Evolutionary conservation across 1,284 basidiomycete species (phyloP), one percentile per base, ranked within the genome.

Genomic region (Wolfiporia cocos): DNA sequence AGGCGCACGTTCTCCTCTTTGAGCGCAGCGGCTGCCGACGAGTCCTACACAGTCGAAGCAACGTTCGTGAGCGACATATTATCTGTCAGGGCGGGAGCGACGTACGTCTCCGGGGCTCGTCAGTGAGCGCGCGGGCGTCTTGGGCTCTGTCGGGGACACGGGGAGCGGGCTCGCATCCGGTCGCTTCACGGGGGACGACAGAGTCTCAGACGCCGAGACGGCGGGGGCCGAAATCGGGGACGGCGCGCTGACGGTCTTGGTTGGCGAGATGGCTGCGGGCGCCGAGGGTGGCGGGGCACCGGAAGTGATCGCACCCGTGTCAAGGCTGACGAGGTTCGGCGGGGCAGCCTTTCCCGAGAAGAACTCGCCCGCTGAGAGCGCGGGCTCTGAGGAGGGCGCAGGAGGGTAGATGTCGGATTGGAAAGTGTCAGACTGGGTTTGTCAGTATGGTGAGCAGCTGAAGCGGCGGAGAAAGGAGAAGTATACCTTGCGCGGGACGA

Each of bases 401-500:
- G 89, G 87, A 1, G 95, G 94, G 76, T 82, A 98, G 59, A 99
- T 95, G 64, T 95, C 92, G 11, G 89, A 83, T 65, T 91, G 91
- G 82, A 93, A 94, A 3, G 81, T 76, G 46, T 93, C 90, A 20
- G 87, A 73, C 83, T 89, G n/a, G n/a, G n/a, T n/a, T n/a, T n/a
- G 56, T 7, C 4, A 26, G 14, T 20, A 37, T 15, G n/a, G 24
- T 31, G 5, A 18, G 23, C 33, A 21, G 20, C 26, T 41, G 22
- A 24, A 23, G 36, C 11, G 26, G 28, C n/a, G 21, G 21, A 15
- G 20, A 32, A 32, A 14, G 24, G 5, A 2, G 19, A 44, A 24
- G 37, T 68, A 43, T 48, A 85, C 88, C 65, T 88, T 93, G 52
- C 94, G 80, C 10, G 94, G 95, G 15, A 97, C 92, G 55, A 93